These are phyloP conservation scores for Grigorovia humatica DNA, from an alignment of 805 yeast genomes.

Conservation along the genomic window DNA sequence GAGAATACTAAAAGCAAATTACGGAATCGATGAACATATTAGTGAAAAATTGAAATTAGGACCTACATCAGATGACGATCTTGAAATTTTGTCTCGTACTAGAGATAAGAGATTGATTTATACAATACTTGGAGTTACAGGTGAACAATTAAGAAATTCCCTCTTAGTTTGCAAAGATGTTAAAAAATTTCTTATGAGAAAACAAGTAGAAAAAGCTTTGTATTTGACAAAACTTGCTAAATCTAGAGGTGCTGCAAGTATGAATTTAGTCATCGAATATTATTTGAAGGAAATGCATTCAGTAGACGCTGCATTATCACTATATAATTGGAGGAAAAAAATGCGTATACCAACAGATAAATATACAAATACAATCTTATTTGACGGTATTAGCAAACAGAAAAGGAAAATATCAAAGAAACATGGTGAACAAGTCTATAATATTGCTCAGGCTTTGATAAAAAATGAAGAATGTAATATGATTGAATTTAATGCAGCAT, in stretches of 20 bases:
- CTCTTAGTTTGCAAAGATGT: conserved; percentile 45
- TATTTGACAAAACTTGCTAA: conserved; percentile 39
- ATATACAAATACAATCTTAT: conserved; percentile 36
- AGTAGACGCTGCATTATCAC: conserved; percentile 39
- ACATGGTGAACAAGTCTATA: conserved; percentile 28
- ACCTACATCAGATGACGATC: conserved; percentile 29
- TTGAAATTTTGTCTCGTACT: conserved; percentile 21
- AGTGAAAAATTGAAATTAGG: conserved; percentile 21
- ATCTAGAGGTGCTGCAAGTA: conserved; percentile 44
- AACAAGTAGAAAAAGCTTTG: conserved; percentile 43
- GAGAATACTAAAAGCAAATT: not conserved
- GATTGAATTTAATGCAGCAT: conserved; percentile 37
- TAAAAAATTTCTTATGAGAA: conserved; percentile 39
- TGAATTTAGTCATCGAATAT: conserved; percentile 51
- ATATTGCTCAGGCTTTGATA: conserved; percentile 26
- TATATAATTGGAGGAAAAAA: conserved; percentile 47
- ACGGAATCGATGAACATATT: not conserved
- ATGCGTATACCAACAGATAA: conserved; percentile 49
- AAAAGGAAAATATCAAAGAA: conserved; percentile 23
- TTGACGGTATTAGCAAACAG: conserved; percentile 35
- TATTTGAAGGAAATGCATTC: conserved; percentile 33
- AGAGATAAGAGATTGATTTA: conserved; percentile 40
- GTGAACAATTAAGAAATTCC: conserved; percentile 49
- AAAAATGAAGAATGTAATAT: conserved; percentile 27
- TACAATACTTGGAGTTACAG: conserved; percentile 49